Evolutionary conservation across 306 rosid genomes (phyloP).

Genomic region (Pueraria montana): DNA sequence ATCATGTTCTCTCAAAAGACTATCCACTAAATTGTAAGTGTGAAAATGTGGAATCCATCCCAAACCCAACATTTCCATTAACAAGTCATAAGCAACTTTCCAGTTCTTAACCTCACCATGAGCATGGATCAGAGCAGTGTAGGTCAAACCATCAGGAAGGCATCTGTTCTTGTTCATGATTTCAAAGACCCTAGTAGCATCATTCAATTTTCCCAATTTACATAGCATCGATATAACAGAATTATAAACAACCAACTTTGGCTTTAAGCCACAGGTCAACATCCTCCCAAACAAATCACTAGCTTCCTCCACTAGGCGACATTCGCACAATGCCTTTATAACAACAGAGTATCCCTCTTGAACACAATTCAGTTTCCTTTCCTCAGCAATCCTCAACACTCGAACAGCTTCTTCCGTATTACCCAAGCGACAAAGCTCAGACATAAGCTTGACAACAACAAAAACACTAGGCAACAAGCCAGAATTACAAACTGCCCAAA

Average conservation of each 20-base stretch:
- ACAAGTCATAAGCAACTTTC: slow-evolving; percentile 60
- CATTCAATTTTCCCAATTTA: slow-evolving; percentile 65
- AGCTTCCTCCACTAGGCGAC: slow-evolving; percentile 57
- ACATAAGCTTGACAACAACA: slow-evolving; percentile 62
- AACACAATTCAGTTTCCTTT: slow-evolving; percentile 60
- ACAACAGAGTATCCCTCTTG: slow-evolving; percentile 64
- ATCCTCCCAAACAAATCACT: slow-evolving; percentile 65
- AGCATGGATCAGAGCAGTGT: slow-evolving; percentile 70
- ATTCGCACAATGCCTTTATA: slow-evolving; percentile 64
- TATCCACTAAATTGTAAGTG: slow-evolving; percentile 59
- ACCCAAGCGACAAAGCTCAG: slow-evolving; percentile 73
- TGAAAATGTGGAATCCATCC: slow-evolving; percentile 67
- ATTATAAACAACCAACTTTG: slow-evolving; percentile 69
- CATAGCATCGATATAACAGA: slow-evolving; percentile 70
- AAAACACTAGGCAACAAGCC: slow-evolving; percentile 75
- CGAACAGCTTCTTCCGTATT: slow-evolving; percentile 61
- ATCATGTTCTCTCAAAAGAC: slow-evolving; percentile 66
- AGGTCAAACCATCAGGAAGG: slow-evolving; percentile 68
- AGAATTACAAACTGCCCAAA: slow-evolving; percentile 58
- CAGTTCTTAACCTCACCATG: slow-evolving; percentile 63
- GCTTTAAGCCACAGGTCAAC: slow-evolving; percentile 63
- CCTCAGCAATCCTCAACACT: slow-evolving; percentile 66
- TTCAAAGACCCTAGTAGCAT: slow-evolving; percentile 65
- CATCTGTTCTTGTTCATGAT: slow-evolving; percentile 75
- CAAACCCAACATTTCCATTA: slow-evolving; percentile 71